Conservation (phyloP, 345 rosid species). For the Alliaria petiolata region DNA sequence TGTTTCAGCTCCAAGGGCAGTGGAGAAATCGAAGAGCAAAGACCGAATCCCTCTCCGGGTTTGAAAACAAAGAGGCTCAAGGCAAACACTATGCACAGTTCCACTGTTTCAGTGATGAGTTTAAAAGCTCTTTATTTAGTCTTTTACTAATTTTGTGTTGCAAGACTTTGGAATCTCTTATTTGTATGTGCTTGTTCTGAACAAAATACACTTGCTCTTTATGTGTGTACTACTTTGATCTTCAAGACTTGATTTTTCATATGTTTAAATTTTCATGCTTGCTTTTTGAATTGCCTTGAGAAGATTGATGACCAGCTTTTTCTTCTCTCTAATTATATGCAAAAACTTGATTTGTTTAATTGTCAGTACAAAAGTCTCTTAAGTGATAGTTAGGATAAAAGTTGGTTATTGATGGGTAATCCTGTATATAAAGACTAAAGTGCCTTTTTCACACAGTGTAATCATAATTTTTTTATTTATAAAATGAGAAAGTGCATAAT, state of each 20-base stretch:
- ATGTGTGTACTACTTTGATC: conserved; percentile 16
- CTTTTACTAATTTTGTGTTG: conserved; percentile 19
- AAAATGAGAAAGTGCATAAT: neutral
- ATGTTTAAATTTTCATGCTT: neutral
- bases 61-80: conserved; percentile 5
- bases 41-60: conserved; percentile 17
- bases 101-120: conserved; percentile 20
- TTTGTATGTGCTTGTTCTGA: conserved; percentile 16
- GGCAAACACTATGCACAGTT: conserved; percentile 21
- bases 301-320: neutral
- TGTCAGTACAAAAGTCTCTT: conserved; percentile 9
- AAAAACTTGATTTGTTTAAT: conserved; percentile 14
- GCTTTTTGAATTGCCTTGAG: neutral
- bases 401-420: conserved; percentile 1
- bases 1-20: conserved; percentile 53
- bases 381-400: conserved; percentile 24
- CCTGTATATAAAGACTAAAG: conserved; percentile 5
- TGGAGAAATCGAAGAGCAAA: conserved; percentile 59
- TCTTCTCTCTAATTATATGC: neutral
- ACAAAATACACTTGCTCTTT: conserved; percentile 1
- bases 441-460: conserved; percentile 12
- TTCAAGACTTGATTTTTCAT: neutral
- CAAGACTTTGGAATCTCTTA: neutral
- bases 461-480: neutral
- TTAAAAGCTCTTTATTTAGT: conserved; percentile 15